Percentiles rank a stretch among this genome's conserved stretches.
Evolutionary conservation across 345 rosid species (phyloP).

Genomic region (Salix viminalis): DNA sequence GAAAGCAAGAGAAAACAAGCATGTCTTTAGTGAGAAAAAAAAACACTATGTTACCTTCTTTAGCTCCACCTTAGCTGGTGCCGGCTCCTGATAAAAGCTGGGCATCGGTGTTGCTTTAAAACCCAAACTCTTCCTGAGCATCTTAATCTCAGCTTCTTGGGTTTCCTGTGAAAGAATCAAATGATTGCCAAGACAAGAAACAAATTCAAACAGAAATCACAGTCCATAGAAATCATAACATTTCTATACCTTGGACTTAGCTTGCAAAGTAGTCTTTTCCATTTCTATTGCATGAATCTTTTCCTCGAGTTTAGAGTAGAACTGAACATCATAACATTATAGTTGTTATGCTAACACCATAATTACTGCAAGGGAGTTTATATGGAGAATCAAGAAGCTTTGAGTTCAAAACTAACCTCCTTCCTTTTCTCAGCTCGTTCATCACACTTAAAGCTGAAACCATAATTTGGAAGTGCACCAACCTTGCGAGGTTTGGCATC

Average conservation of each 20-base stretch:
- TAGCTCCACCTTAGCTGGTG: conserved; percentile 74
- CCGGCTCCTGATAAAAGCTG: conserved; percentile 92
- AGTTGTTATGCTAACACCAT: conserved; percentile 4
- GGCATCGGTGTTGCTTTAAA: conserved; percentile 99
- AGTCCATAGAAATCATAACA: not conserved
- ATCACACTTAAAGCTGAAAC: conserved; percentile 94
- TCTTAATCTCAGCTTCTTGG: conserved; percentile 91
- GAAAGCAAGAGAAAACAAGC: not conserved
- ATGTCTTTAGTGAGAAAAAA: conserved; percentile 2
- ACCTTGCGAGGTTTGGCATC: conserved; percentile 62
- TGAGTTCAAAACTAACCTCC: conserved; percentile 59
- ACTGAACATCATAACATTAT: conserved; percentile 43
- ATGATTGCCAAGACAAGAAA: not conserved
- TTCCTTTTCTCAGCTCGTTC: conserved; percentile 97
- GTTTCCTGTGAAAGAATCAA: conserved; percentile 56
- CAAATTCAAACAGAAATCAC: not conserved
- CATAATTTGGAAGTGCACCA: conserved; percentile 88
- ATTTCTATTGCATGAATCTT: conserved; percentile 91
- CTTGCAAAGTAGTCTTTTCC: conserved; percentile 75
- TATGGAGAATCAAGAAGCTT: conserved; percentile 1
- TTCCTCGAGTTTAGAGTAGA: conserved; percentile 91
- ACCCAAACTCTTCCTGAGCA: conserved; percentile 82
- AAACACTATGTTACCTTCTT: conserved; percentile 59
- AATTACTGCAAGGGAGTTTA: not conserved
- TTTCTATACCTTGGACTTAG: conserved; percentile 71